Base-by-base conservation (phyloP, 176 grass and related monocot genomes). In the Zoysia pacifica region DNA sequence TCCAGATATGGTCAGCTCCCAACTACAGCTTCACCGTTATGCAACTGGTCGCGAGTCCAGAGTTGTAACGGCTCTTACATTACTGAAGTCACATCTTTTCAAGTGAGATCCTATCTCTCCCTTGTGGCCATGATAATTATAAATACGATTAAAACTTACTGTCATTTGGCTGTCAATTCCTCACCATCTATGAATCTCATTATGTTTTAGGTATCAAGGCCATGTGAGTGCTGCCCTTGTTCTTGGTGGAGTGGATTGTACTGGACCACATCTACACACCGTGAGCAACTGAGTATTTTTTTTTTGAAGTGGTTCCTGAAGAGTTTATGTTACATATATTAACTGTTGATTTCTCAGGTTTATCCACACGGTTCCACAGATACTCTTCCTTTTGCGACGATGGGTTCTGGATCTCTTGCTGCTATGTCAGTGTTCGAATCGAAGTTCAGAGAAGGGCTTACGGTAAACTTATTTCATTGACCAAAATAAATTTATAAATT, bases 1-100 rank as follows among this genome's bases (percentile, higher is more conserved):
- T 56, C 50, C 67, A 97, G 94, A 97, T 76, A 98, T 98, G 95
- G 92, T 98, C 35, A 98, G 92, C 81, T 98, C 92, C 60, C 90
- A 98, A 63, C 82, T 98, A 66, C 83, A 95, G 70, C 90, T 99
- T 78, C 92, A 99, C 84, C 90, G 90, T 76, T 99, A 95, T 86
- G 92, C 92, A 70, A 99, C 96, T 61, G 77, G 96, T 49, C 88
- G 92, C 11, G 96, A 99, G 70, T 99, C 96, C 40, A 91, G 96
- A 74, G 96, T 99, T 41, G 81, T 99, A 16, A 99, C 96, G 38
- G 76, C 92, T 60, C 92, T 95, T 84, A 93, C 92, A 65, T 80
- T 95, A 73, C 59, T 99, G 67, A 99, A 99, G 73, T 89, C 96
- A 47, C 96, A 99, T 37, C 96, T 95, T 59, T 99, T 99, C 74